A percentile compares a stretch with the other conserved stretches of the same genome.
These are phyloP conservation scores for Brettanomyces nanus DNA, from an alignment of 805 yeast genomes.

Conservation along the genomic window DNA sequence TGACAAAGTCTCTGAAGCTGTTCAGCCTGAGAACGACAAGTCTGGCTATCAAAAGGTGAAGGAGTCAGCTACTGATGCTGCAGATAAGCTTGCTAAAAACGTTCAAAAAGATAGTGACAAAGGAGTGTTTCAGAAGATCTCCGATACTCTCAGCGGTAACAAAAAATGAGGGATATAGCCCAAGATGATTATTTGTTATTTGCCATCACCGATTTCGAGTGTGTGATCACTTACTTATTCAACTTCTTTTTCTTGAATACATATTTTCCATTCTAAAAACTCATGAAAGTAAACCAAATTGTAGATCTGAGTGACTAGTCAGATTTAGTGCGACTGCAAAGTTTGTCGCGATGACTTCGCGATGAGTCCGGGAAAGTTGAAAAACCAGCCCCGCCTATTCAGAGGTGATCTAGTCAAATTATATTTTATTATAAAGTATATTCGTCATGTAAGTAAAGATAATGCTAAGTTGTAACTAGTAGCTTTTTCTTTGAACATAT, in stretches of 20 bases:
- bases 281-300: too few species aligned
- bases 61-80: conserved; percentile 59
- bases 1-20: conserved; percentile 57
- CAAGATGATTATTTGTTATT: background rate
- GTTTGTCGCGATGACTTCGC: too few species aligned
- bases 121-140: conserved; percentile 59
- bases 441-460: too few species aligned
- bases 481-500: too few species aligned
- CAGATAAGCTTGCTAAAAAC: conserved; percentile 54
- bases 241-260: background rate
- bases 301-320: too few species aligned
- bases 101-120: conserved; percentile 60
- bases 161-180: conserved; percentile 20
- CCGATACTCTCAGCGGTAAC: conserved; percentile 59
- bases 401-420: too few species aligned
- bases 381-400: too few species aligned
- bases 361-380: too few species aligned
- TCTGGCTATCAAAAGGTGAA: conserved; percentile 55
- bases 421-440: too few species aligned
- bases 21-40: conserved; percentile 70
- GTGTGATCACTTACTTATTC: background rate
- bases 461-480: too few species aligned
- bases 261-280: too few species aligned
- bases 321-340: too few species aligned
- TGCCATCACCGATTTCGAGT: background rate